Base-by-base conservation (phyloP, 345 rosid species). In the Boechera retrofracta region DNA sequence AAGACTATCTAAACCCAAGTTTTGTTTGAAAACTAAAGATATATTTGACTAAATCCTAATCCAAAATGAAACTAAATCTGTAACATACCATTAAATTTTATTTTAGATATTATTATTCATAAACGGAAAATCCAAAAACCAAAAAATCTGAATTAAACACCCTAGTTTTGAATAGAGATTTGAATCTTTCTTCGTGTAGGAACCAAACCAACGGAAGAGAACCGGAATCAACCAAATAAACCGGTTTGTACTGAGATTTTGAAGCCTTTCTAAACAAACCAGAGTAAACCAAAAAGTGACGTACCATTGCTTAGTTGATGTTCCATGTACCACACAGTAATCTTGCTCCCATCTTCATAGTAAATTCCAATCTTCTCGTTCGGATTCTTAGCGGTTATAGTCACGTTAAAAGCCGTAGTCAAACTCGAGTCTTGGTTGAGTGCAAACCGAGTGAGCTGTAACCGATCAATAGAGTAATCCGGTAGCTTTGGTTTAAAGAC, bases 401-500 rank as follows among this genome's bases (percentile, higher is more conserved):
- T 88, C 28, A 88, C 90, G 36, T 87, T 83, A 41, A 91, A 89
- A 48, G 83, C 75, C 3, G 94, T 87, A 4, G 77, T 45, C 64
- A 93, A 78, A 84, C 85, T 89, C 28, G 87, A 73, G n/a, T 88
- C 67, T 38, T 58, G 45, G 51, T 68, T 70, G 32, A 82, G 16
- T 24, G 13, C 24, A 83, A 94, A 87, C 54, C 76, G 88, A 26
- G 93, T 85, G 24, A 91, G 78, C 31, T 81, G 72, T 59, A 94
- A 57, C 41, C 67, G 72, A 77, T 91, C 88, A 54, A 94, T 77
- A 7, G 92, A 83, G 77, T 70, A 89, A 18, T 88, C 83, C 1
- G 97, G 96, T 18, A 94, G 69, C 81, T 91, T 89, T 0, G 98
- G 98, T 45, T 72, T 85, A 88, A 89, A 89, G 12, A 77, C 94